These are phyloP conservation scores for Rhizomucor miehei DNA, from an alignment of 371 early-diverging fungal species.

Conservation along the genomic window DNA sequence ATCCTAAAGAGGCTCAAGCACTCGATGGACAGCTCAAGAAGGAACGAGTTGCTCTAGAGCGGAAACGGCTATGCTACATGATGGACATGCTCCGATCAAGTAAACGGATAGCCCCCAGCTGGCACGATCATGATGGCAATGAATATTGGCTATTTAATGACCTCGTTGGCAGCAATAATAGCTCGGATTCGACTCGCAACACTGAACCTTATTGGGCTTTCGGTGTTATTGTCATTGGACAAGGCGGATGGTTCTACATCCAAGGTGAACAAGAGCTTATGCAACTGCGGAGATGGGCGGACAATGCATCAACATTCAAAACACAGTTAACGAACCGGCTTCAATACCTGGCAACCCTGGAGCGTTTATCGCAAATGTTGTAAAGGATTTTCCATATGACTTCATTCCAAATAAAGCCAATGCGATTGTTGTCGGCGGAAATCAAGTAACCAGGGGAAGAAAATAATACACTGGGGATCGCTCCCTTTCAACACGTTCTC, in stretches of 20 bases:
- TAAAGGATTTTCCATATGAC: too few relatives aligned
- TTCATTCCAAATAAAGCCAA: too few relatives aligned
- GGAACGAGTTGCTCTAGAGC: slow-evolving; percentile 16
- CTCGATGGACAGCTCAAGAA: slow-evolving; percentile 8
- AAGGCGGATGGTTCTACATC: slow-evolving; percentile 11
- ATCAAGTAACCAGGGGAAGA: too few relatives aligned
- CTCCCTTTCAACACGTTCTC: too few relatives aligned
- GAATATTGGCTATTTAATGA: slow-evolving; percentile 44
- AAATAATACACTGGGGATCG: too few relatives aligned
- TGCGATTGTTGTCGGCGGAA: too few relatives aligned
- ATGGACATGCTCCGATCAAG: slow-evolving; percentile 8
- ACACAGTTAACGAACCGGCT: background rate
- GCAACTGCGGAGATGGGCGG: background rate
- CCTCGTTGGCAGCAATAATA: slow-evolving; percentile 12
- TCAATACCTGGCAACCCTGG: background rate
- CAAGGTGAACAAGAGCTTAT: slow-evolving; percentile 1
- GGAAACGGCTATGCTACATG: slow-evolving; percentile 11
- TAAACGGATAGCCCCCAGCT: slow-evolving; percentile 19
- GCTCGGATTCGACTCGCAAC: slow-evolving; percentile 17
- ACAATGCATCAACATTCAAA: background rate
- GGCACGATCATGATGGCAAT: slow-evolving; percentile 27
- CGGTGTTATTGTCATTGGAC: slow-evolving; percentile 36
- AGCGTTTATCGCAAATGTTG: background rate
- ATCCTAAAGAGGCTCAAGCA: too few relatives aligned
- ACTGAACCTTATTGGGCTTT: slow-evolving; percentile 36